Evolutionary conservation across 805 yeast genomes (phyloP), one percentile per base, ranked within the genome.

Genomic region (Metschnikowia bowlesiae): DNA sequence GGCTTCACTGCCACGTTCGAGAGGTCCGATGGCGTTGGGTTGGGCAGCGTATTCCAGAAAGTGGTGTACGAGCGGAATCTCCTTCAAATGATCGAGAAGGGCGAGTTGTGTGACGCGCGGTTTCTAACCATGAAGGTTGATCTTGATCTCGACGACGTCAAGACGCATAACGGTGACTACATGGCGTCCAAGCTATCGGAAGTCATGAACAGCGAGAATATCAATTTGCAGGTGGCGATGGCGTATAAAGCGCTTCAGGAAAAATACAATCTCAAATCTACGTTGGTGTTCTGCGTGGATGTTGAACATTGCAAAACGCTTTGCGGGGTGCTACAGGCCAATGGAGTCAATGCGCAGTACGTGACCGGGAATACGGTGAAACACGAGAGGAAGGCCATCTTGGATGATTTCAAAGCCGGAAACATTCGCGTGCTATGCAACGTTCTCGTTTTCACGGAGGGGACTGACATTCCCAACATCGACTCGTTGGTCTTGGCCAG

Each of bases 1-100:
- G 97, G 98, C 2, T 89, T 92, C 57, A 85, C 96, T 11, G 98
- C 97, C 0, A 91, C 98, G 0, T 66, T 91, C 62, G 82, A 81
- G 58, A 68, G 98, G 50, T 79, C 80, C n/a, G 98, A 91, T 64
- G 81, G 80, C 5, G 69, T 74, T 48, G 75, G 84, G 0, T 66
- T 92, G 41, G 76, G 79, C 10, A 59, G 67, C 16, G 80, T 81
- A 0, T 82, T 89, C 65, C 92, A 91, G 57, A 77, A 86, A 50
- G 79, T 91, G 29, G 91, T 84, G 0, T 90, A 75, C 59, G 87
- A 87, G 59, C 74, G 84, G 57, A 81, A 75, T 7, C 72, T 89
- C 22, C 61, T 78, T 14, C 81, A 83, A 29, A 81, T 91, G 86
- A 81, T 92, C 18, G 61, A 70, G 28, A 82, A 80, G 39, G 81